Evolutionary conservation across 2,329 filamentous ascomycete species (phyloP), one percentile per base, ranked within the genome.

Genomic region (Trichoderma atrobrunneum): DNA sequence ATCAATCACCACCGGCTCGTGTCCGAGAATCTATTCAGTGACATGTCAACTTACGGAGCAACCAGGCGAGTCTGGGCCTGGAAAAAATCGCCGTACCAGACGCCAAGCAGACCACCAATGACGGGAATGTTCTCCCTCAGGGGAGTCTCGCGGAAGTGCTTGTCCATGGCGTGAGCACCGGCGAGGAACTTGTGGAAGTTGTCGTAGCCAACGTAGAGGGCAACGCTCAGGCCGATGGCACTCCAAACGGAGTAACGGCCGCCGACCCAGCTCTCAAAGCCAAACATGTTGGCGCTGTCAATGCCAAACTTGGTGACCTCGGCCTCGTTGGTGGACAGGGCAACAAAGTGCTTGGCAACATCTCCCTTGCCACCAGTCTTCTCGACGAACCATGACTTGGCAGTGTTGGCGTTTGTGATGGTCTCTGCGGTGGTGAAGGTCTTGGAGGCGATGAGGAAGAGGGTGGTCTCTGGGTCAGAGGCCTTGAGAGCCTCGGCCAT

Each of bases 1-100:
- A 39, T 30, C 21, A 24, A 7, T 7, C 36, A 51, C 21, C 48
- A 51, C 11, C 12, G 11, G 21, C 5, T 24, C n/a, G 2, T 24
- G 11, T 24, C 43, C 36, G 8, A 1, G n/a, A 18, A 3, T 18
- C 14, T 26, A 0, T 14, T 34, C 12, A 10, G 21, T n/a, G 21
- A 28, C 8, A 3, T 28, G 7, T 34, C 51, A 12, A 89, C 91
- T 87, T 87, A 94, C 90, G 96, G 96, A 81, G 96, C 93, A 76
- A 99, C 95, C 68, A 99, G 89, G 85, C 98, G 96, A 74, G 96
- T 98, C 86, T 99, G 96, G 67, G 96, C 94, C 82, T 95, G 95
- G 84, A 97, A 99, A 86, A 98, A 98, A 87, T 99, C 93, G 74
- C 94, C 97, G 87, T 99, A 99, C 94, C 95, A 99, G 72, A 99